Conservation (phyloP, 2,329 filamentous ascomycete species). For the Ophiocordyceps camponoti-leonardi region DNA sequence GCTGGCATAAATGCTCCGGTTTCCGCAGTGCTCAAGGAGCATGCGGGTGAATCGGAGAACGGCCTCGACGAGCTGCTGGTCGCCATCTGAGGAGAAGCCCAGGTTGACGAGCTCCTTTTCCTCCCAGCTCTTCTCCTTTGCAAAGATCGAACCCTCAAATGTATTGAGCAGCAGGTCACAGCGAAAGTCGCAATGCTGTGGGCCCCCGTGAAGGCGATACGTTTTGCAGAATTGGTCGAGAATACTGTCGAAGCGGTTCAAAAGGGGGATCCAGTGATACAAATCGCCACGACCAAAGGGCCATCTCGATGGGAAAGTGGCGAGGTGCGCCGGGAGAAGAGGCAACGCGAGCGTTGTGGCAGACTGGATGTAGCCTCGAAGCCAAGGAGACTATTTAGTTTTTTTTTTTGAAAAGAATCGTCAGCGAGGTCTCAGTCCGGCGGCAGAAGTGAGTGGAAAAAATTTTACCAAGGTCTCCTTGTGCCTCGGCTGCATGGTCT, state of each 20-base stretch:
- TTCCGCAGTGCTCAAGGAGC: slow-evolving; percentile 87
- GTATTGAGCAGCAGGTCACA: slow-evolving; percentile 46
- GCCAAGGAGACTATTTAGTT: slow-evolving; percentile 57
- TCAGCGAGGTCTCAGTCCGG: background rate
- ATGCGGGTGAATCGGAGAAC: slow-evolving; percentile 75
- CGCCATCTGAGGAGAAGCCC: slow-evolving; percentile 58
- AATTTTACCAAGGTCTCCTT: slow-evolving; percentile 47
- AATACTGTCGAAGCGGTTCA: slow-evolving; percentile 86
- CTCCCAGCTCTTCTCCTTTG: slow-evolving; percentile 27
- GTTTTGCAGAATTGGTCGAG: slow-evolving; percentile 64
- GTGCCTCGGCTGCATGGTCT: slow-evolving; percentile 49
- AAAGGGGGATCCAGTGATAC: slow-evolving; percentile 91
- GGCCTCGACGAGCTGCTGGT: slow-evolving; percentile 61
- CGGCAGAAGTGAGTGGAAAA: too few relatives aligned
- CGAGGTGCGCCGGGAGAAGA: slow-evolving; percentile 60
- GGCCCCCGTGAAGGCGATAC: slow-evolving; percentile 66
- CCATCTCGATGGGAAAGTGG: slow-evolving; percentile 75
- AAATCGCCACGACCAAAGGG: slow-evolving; percentile 89
- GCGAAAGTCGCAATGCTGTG: slow-evolving; percentile 62
- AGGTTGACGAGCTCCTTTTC: slow-evolving; percentile 32
- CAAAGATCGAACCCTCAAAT: slow-evolving; percentile 30
- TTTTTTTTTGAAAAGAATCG: background rate
- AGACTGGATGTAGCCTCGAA: slow-evolving; percentile 61
- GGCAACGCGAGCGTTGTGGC: slow-evolving; percentile 54
- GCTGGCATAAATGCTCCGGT: slow-evolving; percentile 89